A percentile compares a stretch with the other conserved stretches of the same genome.
Evolutionary conservation across 306 rosid genomes (phyloP).

Genomic region (Delonix regia): DNA sequence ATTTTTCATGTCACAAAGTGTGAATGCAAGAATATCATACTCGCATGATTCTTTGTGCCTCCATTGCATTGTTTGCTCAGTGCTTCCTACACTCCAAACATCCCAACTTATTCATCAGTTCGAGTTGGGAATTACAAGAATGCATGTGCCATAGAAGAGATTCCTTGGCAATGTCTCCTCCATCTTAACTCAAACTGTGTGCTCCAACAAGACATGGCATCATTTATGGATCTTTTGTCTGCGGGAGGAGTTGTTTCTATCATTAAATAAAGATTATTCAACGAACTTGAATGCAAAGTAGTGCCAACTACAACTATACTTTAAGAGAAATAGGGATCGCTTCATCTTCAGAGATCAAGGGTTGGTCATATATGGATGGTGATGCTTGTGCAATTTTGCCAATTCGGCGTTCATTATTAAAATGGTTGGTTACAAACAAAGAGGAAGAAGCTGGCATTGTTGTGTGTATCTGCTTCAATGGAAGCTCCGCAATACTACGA

Average conservation of each 20-base stretch:
- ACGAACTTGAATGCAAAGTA: neutral
- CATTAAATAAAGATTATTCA: neutral
- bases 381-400: neutral
- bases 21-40: no score
- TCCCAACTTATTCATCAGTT: no score
- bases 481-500: neutral
- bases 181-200: neutral
- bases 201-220: neutral
- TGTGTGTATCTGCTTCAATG: neutral
- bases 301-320: neutral
- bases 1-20: no score
- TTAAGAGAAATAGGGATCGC: neutral
- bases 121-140: no score
- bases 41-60: no score
- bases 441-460: neutral
- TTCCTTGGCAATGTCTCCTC: conserved; percentile 10
- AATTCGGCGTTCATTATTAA: neutral
- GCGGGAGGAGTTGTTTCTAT: neutral
- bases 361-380: neutral
- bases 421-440: neutral
- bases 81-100: no score
- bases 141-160: neutral
- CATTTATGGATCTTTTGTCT: neutral
- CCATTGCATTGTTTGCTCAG: no score
- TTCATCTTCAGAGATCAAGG: neutral